These are phyloP conservation scores for Penicillium malachiteum DNA, from an alignment of 495 filamentous ascomycete genomes.

Conservation along the genomic window DNA sequence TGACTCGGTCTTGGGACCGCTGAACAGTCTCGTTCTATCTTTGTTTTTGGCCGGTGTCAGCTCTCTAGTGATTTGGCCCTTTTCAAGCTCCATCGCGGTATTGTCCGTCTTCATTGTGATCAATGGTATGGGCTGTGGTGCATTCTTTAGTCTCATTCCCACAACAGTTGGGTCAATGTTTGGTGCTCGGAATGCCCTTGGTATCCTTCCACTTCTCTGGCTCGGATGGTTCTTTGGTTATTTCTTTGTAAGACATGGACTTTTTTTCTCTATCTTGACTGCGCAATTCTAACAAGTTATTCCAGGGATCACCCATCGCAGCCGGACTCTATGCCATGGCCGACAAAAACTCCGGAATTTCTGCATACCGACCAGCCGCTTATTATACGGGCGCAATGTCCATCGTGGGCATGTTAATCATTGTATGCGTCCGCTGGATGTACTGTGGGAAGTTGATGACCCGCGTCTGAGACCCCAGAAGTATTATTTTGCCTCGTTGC, in stretches of 20 bases:
- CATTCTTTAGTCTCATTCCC: conserved; percentile 11
- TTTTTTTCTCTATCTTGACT: neutral
- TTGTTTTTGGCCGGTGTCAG: conserved; percentile 8
- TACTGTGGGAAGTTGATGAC: conserved; percentile 3
- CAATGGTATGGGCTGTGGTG: conserved; percentile 11
- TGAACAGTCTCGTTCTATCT: conserved; percentile 11
- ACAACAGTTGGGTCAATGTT: conserved; percentile 12
- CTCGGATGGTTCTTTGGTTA: conserved; percentile 14
- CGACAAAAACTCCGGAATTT: conserved; percentile 5
- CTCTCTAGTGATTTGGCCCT: conserved; percentile 9
- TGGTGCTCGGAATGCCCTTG: conserved; percentile 9
- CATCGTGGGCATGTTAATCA: conserved; percentile 5
- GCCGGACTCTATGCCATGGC: conserved; percentile 10
- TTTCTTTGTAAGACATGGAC: conserved; percentile 7
- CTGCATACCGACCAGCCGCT: conserved; percentile 12
- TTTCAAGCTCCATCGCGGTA: conserved; percentile 8
- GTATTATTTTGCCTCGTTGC: neutral
- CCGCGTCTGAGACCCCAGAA: conserved; percentile 3
- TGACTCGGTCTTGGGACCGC: conserved; percentile 4
- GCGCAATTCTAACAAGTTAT: conserved; percentile 1
- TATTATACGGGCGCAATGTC: conserved; percentile 12
- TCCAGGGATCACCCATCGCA: conserved; percentile 9
- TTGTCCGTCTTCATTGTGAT: conserved; percentile 9
- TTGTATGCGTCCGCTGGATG: conserved; percentile 6
- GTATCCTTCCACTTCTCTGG: conserved; percentile 10